A percentile compares a stretch with the other conserved stretches of the same genome.
These are phyloP conservation scores for Pisolithus marmoratus DNA, from an alignment of 768 basidiomycete genomes.

Conservation along the genomic window DNA sequence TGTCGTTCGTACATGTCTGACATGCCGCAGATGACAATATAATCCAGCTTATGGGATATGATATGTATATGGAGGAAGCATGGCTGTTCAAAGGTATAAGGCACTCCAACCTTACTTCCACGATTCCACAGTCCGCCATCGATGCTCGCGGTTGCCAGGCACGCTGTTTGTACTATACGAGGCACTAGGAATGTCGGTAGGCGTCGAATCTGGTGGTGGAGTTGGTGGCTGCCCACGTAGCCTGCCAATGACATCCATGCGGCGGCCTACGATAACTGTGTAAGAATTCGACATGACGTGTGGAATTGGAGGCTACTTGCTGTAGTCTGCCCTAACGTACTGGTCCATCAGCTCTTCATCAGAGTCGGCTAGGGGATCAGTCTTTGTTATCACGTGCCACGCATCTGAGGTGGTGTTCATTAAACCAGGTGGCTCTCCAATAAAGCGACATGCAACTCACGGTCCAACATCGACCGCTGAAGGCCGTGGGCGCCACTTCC, in stretches of 20 bases:
- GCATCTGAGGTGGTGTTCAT: constrained; percentile 45
- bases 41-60: too few species aligned
- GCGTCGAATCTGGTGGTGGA: constrained; percentile 31
- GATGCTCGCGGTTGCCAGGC: constrained; percentile 25
- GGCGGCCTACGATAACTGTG: constrained; percentile 35
- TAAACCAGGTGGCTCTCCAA: not conserved
- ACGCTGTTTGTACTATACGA: not conserved
- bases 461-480: constrained; percentile 42
- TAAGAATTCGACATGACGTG: not conserved
- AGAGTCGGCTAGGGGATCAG: constrained; percentile 66
- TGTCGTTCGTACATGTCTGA: not conserved
- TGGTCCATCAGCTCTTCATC: constrained; percentile 68
- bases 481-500: constrained; percentile 13
- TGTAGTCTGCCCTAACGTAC: constrained; percentile 57
- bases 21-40: not conserved
- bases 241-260: constrained; percentile 46
- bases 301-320: constrained; percentile 34
- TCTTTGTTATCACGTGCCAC: constrained; percentile 58
- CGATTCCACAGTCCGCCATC: constrained; percentile 34
- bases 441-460: constrained; percentile 21
- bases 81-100: too few species aligned
- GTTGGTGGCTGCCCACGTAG: constrained; percentile 47
- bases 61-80: too few species aligned
- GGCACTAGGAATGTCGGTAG: not conserved
- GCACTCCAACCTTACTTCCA: constrained; percentile 20